Evolutionary conservation across 2,329 filamentous ascomycete species (phyloP), one percentile per base, ranked within the genome.

Genomic region (Trichoderma gracile): DNA sequence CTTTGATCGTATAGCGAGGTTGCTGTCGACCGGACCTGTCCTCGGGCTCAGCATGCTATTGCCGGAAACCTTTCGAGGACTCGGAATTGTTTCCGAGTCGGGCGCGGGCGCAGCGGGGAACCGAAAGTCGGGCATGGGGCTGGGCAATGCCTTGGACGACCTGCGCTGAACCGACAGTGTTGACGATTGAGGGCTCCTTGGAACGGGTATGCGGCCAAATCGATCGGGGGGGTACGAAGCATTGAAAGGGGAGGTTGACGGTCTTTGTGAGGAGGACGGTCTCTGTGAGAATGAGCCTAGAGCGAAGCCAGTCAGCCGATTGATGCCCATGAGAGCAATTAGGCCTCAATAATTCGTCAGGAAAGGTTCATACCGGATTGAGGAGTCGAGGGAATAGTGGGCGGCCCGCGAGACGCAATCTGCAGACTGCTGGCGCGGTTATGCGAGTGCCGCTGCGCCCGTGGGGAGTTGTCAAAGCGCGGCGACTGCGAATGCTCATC

Each of bases 371-470:
- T 74, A 84, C 76, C 78, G 71, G 73, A 76, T 56, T 72, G 77
- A 68, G 72, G 72, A 46, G 76, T 73, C 12, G 73, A 73, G 67
- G 67, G 81, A 81, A 53, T 87, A 80, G 67, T 86, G 74, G 69
- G 66, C 40, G 72, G 70, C 14, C 68, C 72, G 42, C 72, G 73
- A 40, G 77, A 73, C 43, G 74, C 65, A 45, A 94, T 89, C 74
- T 96, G 93, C 66, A 96, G 78, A 79, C 93, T 97, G 25, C 91
- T 86, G 43, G 92, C 92, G 59, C 93, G 84, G 54, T 83, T 86
- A 79, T 97, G 93, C 8, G 57, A 61, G 19, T 86, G 83, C 59
- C 86, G 82, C 58, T 82, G 78, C 21, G 82, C 76, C 69, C 79
- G 76, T 38, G 72, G 67, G 1, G 78, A 72, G 15, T 75, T 69